Conservation (phyloP, 139 green algal species). For the Choricystis sp. region DNA sequence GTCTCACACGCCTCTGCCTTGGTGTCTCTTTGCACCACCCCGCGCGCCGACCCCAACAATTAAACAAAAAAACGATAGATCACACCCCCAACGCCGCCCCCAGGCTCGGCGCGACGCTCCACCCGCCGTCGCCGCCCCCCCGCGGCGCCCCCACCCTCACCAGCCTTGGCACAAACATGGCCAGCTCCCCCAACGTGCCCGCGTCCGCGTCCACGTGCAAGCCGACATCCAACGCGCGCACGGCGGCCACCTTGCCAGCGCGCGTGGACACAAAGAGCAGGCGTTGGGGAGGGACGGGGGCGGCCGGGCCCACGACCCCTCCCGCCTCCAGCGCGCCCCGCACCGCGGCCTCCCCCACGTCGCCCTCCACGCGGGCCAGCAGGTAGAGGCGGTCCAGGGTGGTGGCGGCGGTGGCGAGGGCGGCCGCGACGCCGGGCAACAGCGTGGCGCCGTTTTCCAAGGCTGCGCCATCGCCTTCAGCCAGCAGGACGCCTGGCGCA, state of each 20-base stretch:
- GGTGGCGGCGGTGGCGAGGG: conserved; percentile 18
- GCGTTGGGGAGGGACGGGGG: neutral
- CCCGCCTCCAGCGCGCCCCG: conserved; percentile 8
- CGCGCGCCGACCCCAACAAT: too few relatives aligned
- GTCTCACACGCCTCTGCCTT: too few relatives aligned
- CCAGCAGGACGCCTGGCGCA: conserved; percentile 31
- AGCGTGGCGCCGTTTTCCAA: conserved; percentile 28
- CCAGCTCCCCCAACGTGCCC: conserved; percentile 15
- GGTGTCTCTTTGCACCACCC: too few relatives aligned
- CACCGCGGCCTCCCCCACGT: conserved; percentile 16
- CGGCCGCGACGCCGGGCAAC: conserved; percentile 12
- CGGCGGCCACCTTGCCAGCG: conserved; percentile 45
- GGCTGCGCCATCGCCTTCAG: conserved; percentile 19
- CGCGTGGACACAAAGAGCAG: conserved; percentile 47
- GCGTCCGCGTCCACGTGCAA: conserved; percentile 44
- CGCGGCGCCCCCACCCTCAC: too few relatives aligned
- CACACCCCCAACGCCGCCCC: too few relatives aligned
- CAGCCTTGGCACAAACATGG: too few relatives aligned
- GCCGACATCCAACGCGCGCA: conserved; percentile 49
- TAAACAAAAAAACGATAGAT: too few relatives aligned
- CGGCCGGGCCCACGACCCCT: conserved; percentile 1
- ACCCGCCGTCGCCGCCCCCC: too few relatives aligned
- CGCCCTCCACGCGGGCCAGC: conserved; percentile 26
- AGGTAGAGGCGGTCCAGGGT: conserved; percentile 7
- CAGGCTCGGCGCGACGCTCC: too few relatives aligned